Evolutionary conservation across 1,284 basidiomycete genomes (phyloP), one percentile per base, ranked within the genome.

Genomic region (Malassezia restricta): DNA sequence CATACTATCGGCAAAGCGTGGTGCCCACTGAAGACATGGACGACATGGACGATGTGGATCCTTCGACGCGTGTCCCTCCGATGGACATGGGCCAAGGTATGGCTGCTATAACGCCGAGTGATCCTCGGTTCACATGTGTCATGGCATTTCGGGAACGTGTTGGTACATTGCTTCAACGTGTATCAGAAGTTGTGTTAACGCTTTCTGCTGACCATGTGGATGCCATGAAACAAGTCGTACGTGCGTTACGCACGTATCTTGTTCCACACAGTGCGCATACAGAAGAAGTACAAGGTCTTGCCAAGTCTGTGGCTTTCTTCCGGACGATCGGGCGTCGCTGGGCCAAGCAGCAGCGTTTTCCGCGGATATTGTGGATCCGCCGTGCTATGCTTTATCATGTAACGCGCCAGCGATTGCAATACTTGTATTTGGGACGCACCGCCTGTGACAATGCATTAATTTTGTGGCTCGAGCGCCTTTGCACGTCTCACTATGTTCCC

Each of bases 191-290:
- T 54, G 52, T 61, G 54, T 59, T 66, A 79, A 73, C 79, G 59
- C 58, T 78, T 61, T 75, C 77, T 49, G 82, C 80, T 30, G 89
- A 91, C 71, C 90, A 92, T 62, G 89, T 91, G 51, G 94, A 98
- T 71, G 84, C 87, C 8, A 82, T 94, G 57, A 77, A 77, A 61
- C 72, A 77, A 50, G 71, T 79, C 8, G 74, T 79, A 33, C 73
- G 74, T 0, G 54, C 61, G 11, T 51, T 69, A 15, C 58, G 64
- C 39, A 71, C 44, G 59, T 73, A 54, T 43, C 59, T 58, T 51
- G 65, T 54, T 52, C 63, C 56, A 54, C 70, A 64, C 59, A 62
- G 50, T 52, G 67, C 57, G 68, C 71, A 60, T 59, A 63, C 58
- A 46, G 74, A 68, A 40, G 65, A 63, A 62, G 71, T 68, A 67